These are phyloP conservation scores for Verticillium nonalfalfae DNA, from an alignment of 2,329 filamentous ascomycete species.

Conservation along the genomic window DNA sequence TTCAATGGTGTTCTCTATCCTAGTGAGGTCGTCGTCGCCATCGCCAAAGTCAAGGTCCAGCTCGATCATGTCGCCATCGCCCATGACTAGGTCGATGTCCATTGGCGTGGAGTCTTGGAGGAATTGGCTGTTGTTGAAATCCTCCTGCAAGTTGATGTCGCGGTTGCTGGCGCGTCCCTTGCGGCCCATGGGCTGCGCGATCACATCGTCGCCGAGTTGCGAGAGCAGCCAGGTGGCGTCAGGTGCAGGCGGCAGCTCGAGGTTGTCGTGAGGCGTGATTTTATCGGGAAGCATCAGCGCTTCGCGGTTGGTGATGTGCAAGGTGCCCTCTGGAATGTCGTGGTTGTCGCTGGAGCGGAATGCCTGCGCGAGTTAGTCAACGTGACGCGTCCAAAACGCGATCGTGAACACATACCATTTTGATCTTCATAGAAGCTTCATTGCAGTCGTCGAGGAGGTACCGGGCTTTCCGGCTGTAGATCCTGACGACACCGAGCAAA, in stretches of 20 bases:
- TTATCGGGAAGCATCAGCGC: slow-evolving; percentile 85
- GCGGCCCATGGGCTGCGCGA: slow-evolving; percentile 46
- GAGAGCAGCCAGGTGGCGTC: slow-evolving; percentile 81
- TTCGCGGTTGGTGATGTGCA: slow-evolving; percentile 76
- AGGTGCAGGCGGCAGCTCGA: slow-evolving; percentile 72
- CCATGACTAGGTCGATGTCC: slow-evolving; percentile 51
- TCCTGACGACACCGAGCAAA: slow-evolving; percentile 89
- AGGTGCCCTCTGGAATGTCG: slow-evolving; percentile 72
- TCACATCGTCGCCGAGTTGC: slow-evolving; percentile 58
- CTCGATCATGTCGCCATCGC: slow-evolving; percentile 59
- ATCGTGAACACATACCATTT: slow-evolving; percentile 63
- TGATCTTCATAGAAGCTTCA: slow-evolving; percentile 95
- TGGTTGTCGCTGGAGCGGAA: slow-evolving; percentile 94
- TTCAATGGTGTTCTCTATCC: slow-evolving; percentile 66
- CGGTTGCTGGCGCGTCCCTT: slow-evolving; percentile 53
- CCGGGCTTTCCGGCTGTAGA: slow-evolving; percentile 94
- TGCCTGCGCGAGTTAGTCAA: slow-evolving; percentile 53
- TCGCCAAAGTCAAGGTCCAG: slow-evolving; percentile 71
- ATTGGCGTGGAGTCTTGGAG: slow-evolving; percentile 59
- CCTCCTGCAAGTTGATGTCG: slow-evolving; percentile 63
- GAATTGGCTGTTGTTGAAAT: slow-evolving; percentile 72
- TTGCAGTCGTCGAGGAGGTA: slow-evolving; percentile 97
- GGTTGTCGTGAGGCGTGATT: slow-evolving; percentile 84
- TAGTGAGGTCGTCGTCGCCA: slow-evolving; percentile 56
- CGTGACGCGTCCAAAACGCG: background rate